phyloP scores from a whole-genome alignment of 139 green algal genomes.

The Coelastrella sp. region DNA sequence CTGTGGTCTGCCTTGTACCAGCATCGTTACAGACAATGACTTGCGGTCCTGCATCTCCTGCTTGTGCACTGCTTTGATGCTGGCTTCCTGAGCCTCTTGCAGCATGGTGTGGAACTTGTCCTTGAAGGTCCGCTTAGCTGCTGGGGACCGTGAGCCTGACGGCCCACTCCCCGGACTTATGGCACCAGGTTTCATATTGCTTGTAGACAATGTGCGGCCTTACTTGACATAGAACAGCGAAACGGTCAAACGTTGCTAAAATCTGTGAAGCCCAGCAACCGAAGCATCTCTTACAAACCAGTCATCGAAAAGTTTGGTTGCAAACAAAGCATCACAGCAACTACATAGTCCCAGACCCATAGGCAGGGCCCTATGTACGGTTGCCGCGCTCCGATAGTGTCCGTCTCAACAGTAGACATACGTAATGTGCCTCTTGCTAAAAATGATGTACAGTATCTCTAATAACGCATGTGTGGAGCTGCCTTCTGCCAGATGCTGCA shows the following conservation, averaged over 20 bases:
- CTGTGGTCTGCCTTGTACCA: slow-evolving; percentile 65
- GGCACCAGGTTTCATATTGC: not conserved
- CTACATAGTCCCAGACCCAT: too few species aligned
- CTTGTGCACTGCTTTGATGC: not conserved
- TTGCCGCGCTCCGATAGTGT: too few species aligned
- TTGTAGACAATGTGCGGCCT: not conserved
- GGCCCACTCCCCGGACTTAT: not conserved
- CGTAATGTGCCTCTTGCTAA: too few species aligned
- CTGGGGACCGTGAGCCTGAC: not conserved
- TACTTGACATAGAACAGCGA: not conserved
- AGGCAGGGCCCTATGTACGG: too few species aligned
- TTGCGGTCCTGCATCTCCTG: slow-evolving; percentile 59
- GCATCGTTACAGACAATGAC: slow-evolving; percentile 57
- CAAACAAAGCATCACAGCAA: too few species aligned
- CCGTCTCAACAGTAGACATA: too few species aligned
- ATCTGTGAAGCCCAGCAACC: not conserved
- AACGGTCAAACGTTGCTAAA: not conserved
- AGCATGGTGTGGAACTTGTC: slow-evolving; percentile 33
- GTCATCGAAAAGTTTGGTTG: too few species aligned
- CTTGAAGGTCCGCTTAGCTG: slow-evolving; percentile 5
- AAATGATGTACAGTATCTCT: too few species aligned
- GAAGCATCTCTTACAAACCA: too few species aligned
- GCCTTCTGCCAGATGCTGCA: too few species aligned
- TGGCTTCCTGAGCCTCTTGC: slow-evolving; percentile 27
- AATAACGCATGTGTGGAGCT: too few species aligned